These are phyloP conservation scores for Quercus cerris DNA, from an alignment of 306 rosid genomes.

Conservation along the genomic window DNA sequence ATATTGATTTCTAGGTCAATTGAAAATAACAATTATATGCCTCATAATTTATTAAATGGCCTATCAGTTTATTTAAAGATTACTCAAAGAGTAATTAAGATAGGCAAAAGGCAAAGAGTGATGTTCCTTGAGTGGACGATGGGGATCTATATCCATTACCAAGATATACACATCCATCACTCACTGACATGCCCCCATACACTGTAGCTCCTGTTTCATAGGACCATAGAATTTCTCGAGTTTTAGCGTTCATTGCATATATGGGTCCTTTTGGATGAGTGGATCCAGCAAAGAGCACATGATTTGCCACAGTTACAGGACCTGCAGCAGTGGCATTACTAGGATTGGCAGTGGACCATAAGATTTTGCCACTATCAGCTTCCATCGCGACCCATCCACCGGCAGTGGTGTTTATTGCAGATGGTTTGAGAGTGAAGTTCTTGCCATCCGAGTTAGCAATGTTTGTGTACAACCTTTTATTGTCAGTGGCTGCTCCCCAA, in stretches of 20 bases:
- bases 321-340: conserved; percentile 21
- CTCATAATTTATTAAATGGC: too few species aligned
- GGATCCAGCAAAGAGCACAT: conserved; percentile 51
- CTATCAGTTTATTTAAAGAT: too few species aligned
- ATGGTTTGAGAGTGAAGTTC: conserved; percentile 47
- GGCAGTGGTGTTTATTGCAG: conserved; percentile 26
- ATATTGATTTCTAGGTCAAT: too few species aligned
- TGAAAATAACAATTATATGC: too few species aligned
- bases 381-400: conserved; percentile 73
- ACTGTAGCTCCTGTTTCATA: conserved; percentile 35
- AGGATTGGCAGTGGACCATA: conserved; percentile 49
- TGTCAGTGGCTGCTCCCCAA: conserved; percentile 68
- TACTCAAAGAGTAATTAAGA: not conserved
- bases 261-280: conserved; percentile 32
- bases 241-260: conserved; percentile 37
- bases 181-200: conserved; percentile 56
- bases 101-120: conserved; percentile 50
- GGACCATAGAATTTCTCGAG: conserved; percentile 50
- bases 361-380: conserved; percentile 33
- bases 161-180: conserved; percentile 46
- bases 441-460: conserved; percentile 36
- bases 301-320: conserved; percentile 55
- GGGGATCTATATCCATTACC: conserved; percentile 50
- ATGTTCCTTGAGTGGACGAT: conserved; percentile 39
- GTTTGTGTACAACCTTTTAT: conserved; percentile 50